phyloP scores from a whole-genome alignment of 2,329 filamentous ascomycete species.

The Xylaria sp. region DNA sequence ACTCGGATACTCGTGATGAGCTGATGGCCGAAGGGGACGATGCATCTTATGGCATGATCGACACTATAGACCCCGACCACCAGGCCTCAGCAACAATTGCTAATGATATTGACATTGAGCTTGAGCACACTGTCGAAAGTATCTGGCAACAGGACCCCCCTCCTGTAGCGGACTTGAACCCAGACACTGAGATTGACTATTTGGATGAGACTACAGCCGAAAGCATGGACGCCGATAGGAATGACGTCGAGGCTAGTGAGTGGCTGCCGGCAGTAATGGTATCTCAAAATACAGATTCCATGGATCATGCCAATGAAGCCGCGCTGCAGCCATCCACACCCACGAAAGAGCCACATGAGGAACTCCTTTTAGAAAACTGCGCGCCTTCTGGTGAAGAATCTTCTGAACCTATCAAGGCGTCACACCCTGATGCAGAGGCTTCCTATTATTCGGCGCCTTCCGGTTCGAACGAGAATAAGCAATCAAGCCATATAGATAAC shows the following conservation, averaged over 20 bases:
- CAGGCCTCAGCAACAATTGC: slow-evolving; percentile 30
- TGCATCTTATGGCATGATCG: slow-evolving; percentile 43
- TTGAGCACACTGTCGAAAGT: slow-evolving; percentile 37
- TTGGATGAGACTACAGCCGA: slow-evolving; percentile 27
- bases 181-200: slow-evolving; percentile 35
- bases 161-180: slow-evolving; percentile 22
- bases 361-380: slow-evolving; percentile 8
- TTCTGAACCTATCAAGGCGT: background rate
- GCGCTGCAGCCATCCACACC: slow-evolving; percentile 5
- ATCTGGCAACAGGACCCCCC: slow-evolving; percentile 36
- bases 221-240: slow-evolving; percentile 22
- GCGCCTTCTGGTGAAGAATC: background rate
- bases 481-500: slow-evolving; percentile 1
- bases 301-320: slow-evolving; percentile 15
- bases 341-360: slow-evolving; percentile 1
- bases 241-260: slow-evolving; percentile 11
- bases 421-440: background rate
- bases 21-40: slow-evolving; percentile 44
- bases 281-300: background rate
- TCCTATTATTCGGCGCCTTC: background rate
- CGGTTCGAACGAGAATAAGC: background rate
- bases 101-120: slow-evolving; percentile 42
- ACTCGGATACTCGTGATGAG: slow-evolving; percentile 42
- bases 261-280: slow-evolving; percentile 26
- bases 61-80: slow-evolving; percentile 39